A percentile compares a stretch with the other conserved stretches of the same genome.
Evolutionary conservation across 164 flowering plant species (phyloP).

Genomic region (Dillenia suffruticosa): DNA sequence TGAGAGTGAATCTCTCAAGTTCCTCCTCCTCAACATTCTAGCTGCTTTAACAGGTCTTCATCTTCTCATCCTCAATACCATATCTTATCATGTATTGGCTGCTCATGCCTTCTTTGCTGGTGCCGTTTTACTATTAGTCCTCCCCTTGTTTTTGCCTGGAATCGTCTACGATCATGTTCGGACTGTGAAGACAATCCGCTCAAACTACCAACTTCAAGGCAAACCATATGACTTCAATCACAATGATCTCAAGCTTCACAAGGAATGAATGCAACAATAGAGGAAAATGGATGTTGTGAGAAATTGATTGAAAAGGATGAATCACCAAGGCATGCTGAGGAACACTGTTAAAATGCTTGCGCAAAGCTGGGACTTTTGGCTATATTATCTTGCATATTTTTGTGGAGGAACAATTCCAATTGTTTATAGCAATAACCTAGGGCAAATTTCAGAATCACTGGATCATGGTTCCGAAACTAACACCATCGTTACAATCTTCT

Average conservation of each 20-base stretch:
- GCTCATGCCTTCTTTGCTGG: slow-evolving; percentile 54
- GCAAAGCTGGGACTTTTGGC: slow-evolving; percentile 77
- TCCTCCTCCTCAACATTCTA: slow-evolving; percentile 57
- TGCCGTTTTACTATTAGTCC: slow-evolving; percentile 56
- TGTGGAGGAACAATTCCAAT: slow-evolving; percentile 94
- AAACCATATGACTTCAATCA: slow-evolving; percentile 49
- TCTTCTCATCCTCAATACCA: slow-evolving; percentile 61
- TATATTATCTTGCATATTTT: slow-evolving; percentile 75
- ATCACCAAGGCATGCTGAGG: slow-evolving; percentile 70
- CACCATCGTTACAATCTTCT: slow-evolving; percentile 65
- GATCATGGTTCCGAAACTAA: slow-evolving; percentile 43
- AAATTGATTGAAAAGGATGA: slow-evolving; percentile 32
- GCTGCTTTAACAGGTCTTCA: slow-evolving; percentile 74
- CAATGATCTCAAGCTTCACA: slow-evolving; percentile 75
- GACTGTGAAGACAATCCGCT: slow-evolving; percentile 41
- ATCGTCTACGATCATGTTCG: slow-evolving; percentile 56
- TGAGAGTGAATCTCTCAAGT: slow-evolving; percentile 56
- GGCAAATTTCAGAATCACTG: slow-evolving; percentile 88
- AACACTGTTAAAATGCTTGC: slow-evolving; percentile 56
- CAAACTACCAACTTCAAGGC: slow-evolving; percentile 44
- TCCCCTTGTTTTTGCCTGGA: slow-evolving; percentile 73
- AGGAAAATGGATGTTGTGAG: slow-evolving; percentile 30
- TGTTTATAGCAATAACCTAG: slow-evolving; percentile 90
- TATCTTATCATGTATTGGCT: slow-evolving; percentile 15
- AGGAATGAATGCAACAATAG: slow-evolving; percentile 17